These are phyloP conservation scores for Sclerotinia glacialis DNA, from an alignment of 2,329 filamentous ascomycete genomes.

Conservation along the genomic window DNA sequence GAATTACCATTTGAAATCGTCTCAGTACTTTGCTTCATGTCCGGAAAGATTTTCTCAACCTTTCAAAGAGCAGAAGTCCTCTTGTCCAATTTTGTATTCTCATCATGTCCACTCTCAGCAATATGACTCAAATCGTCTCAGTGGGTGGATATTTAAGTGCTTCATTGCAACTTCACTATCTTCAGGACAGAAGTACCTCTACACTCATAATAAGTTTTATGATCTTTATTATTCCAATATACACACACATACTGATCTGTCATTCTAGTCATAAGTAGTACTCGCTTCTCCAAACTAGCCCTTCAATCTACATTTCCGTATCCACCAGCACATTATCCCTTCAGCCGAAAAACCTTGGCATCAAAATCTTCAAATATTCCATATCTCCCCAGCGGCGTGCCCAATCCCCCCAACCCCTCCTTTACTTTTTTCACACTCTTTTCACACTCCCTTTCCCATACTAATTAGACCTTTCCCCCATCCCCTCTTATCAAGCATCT, in stretches of 20 bases:
- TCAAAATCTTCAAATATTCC: slow-evolving; percentile 43
- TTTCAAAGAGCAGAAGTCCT: slow-evolving; percentile 37
- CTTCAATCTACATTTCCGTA: slow-evolving; percentile 43
- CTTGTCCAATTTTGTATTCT: slow-evolving; percentile 39
- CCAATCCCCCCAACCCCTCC: slow-evolving; percentile 44
- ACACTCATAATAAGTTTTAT: slow-evolving; percentile 36
- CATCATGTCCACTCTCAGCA: slow-evolving; percentile 38
- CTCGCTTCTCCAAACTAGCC: slow-evolving; percentile 57
- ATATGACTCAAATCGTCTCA: slow-evolving; percentile 42
- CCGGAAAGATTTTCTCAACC: not conserved
- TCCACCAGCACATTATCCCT: slow-evolving; percentile 46
- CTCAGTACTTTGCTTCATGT: not conserved
- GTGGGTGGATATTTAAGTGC: slow-evolving; percentile 39
- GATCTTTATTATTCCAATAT: not conserved
- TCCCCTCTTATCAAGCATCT: slow-evolving; percentile 43
- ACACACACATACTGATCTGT: slow-evolving; percentile 63
- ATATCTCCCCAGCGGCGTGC: slow-evolving; percentile 38
- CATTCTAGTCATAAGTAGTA: slow-evolving; percentile 58
- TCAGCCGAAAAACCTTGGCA: slow-evolving; percentile 40
- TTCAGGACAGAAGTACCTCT: slow-evolving; percentile 12
- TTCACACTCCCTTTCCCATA: slow-evolving; percentile 26
- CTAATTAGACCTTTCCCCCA: slow-evolving; percentile 28
- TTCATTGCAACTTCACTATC: slow-evolving; percentile 40
- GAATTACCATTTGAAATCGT: not conserved
- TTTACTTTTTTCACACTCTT: no score